A percentile compares a stretch with the other conserved stretches of the same genome.
phyloP scores from a whole-genome alignment of 2,329 filamentous ascomycete species.

The Fonsecaea pugnacius region DNA sequence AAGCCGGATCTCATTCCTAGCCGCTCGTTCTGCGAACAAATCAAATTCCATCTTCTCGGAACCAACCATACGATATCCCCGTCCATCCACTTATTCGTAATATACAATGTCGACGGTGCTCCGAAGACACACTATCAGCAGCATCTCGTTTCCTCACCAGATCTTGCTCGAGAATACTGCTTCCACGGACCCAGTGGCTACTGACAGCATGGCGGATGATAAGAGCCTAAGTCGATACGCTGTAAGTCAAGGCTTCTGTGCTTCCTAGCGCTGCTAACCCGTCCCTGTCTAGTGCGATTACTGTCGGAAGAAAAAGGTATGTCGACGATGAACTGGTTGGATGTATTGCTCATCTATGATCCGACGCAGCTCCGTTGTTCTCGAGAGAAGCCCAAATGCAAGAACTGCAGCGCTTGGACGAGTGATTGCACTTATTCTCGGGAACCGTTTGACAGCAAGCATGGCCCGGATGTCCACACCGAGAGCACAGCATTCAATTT shows the following conservation, averaged over 20 bases:
- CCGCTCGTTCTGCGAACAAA: not conserved
- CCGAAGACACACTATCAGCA: not conserved
- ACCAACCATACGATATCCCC: not conserved
- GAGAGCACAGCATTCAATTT: not conserved
- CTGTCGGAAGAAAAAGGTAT: constrained; percentile 22
- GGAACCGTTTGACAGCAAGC: not conserved
- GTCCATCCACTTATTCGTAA: not conserved
- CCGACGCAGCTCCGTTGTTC: constrained; percentile 9
- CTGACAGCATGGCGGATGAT: not conserved
- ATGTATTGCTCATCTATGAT: not conserved
- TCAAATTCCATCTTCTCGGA: not conserved
- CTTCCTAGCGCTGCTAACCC: not conserved
- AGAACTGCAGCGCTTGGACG: constrained; percentile 15
- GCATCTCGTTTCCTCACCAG: not conserved
- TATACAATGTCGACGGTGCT: not conserved
- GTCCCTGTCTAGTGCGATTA: constrained; percentile 10
- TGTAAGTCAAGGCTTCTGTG: not conserved
- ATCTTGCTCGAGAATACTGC: not conserved
- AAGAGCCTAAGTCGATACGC: constrained; percentile 6
- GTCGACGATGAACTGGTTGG: not conserved
- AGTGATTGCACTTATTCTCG: constrained; percentile 14
- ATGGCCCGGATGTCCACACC: not conserved
- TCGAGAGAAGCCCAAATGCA: constrained; percentile 18
- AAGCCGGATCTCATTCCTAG: not conserved
- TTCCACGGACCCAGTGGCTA: not conserved